These are phyloP conservation scores for Silene latifolia DNA, from an alignment of 148 eudicot species.

Conservation along the genomic window DNA sequence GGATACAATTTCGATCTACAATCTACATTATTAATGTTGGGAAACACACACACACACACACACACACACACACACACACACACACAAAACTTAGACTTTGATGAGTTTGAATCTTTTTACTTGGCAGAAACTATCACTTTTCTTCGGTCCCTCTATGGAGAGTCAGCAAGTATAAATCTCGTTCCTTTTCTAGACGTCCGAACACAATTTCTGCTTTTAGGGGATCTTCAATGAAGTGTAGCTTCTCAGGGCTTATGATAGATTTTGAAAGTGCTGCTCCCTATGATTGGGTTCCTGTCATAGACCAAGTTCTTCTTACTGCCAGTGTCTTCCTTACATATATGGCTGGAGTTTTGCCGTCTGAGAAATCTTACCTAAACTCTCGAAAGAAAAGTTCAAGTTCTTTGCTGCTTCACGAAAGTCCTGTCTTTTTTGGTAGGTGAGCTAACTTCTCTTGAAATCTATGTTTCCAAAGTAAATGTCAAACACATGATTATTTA, in stretches of 20 bases:
- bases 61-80: too few species aligned
- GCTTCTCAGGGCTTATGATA: constrained; percentile 55
- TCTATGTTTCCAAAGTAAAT: background rate
- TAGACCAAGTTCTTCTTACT: constrained; percentile 75
- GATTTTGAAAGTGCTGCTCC: constrained; percentile 45
- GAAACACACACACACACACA: too few species aligned
- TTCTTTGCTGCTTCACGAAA: constrained; percentile 40
- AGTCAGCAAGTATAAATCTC: constrained; percentile 32
- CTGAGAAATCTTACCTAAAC: constrained; percentile 33
- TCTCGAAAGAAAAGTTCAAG: constrained; percentile 34
- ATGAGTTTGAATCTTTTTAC: constrained; percentile 19
- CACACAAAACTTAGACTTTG: background rate
- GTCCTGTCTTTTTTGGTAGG: constrained; percentile 65
- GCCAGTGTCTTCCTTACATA: constrained; percentile 72
- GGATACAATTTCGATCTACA: background rate
- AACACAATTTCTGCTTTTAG: constrained; percentile 18
- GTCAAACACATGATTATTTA: background rate
- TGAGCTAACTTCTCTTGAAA: constrained; percentile 43
- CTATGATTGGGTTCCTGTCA: constrained; percentile 65
- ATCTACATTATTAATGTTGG: too few species aligned
- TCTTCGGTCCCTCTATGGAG: constrained; percentile 32
- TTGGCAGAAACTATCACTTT: constrained; percentile 32
- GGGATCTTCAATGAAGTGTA: constrained; percentile 33
- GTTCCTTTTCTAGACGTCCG: constrained; percentile 20
- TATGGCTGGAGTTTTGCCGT: constrained; percentile 82